phyloP scores from a whole-genome alignment of 768 basidiomycete genomes.

The Kwoniella shandongensis region DNA sequence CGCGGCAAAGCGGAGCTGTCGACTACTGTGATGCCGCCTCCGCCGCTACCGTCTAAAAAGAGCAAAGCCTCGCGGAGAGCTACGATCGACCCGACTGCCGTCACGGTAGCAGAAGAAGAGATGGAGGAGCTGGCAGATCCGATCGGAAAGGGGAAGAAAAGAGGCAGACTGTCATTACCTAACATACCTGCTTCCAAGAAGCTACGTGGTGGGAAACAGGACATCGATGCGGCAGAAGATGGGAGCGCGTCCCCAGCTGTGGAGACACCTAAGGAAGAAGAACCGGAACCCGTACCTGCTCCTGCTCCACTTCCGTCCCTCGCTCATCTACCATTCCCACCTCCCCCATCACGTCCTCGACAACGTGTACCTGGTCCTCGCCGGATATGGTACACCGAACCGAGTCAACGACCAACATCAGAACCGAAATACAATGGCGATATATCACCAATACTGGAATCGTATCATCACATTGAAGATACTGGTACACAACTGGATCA shows the following conservation, averaged over 20 bases:
- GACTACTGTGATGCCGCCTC: constrained; percentile 15
- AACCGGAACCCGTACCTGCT: constrained; percentile 18
- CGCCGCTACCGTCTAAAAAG: constrained; percentile 16
- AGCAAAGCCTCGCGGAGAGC: constrained; percentile 5
- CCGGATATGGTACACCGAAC: constrained; percentile 61
- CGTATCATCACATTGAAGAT: constrained; percentile 62
- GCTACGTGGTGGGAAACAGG: constrained; percentile 5
- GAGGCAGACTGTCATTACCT: constrained; percentile 23
- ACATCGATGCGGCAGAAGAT: constrained; percentile 5
- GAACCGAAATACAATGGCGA: constrained; percentile 60
- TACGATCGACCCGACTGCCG: constrained; percentile 8
- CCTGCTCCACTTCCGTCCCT: constrained; percentile 35
- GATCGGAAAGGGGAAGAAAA: constrained; percentile 26
- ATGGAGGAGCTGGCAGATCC: constrained; percentile 1
- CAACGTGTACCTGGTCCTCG: constrained; percentile 68
- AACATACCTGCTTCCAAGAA: constrained; percentile 22
- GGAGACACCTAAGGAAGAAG: constrained; percentile 13
- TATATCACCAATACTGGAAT: constrained; percentile 62
- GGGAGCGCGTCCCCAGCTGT: constrained; percentile 20
- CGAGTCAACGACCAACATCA: constrained; percentile 64
- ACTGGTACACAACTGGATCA: constrained; percentile 59
- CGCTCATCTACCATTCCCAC: constrained; percentile 43
- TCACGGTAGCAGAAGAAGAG: background rate
- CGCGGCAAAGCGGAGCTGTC: no score
- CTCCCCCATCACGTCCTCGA: constrained; percentile 66